phyloP scores from a whole-genome alignment of 192 early-diverging fungal genomes.

The Lobosporangium transversale region DNA sequence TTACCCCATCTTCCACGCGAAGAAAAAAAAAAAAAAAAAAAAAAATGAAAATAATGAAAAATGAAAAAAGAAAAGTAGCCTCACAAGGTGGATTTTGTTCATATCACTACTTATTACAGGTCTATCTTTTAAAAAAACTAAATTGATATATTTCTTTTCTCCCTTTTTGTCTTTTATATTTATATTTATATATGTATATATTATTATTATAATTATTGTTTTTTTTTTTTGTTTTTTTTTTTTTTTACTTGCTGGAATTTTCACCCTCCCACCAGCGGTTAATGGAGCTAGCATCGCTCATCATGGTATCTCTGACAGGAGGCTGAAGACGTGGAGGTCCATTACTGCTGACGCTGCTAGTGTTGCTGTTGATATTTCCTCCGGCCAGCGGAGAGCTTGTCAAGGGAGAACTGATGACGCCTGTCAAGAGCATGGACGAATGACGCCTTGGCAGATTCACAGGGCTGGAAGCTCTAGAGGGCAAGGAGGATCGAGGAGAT shows the following conservation, averaged over 20 bases:
- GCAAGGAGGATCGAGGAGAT: constrained; percentile 16
- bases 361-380: constrained; percentile 13
- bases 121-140: not conserved
- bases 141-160: no score
- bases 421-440: constrained; percentile 41
- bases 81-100: no score
- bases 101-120: not conserved
- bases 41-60: not conserved
- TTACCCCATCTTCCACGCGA: no score
- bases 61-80: no score
- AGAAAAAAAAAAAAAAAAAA: not conserved
- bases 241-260: constrained; percentile 8
- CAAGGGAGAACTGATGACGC: constrained; percentile 6
- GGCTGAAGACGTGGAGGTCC: constrained; percentile 16
- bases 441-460: constrained; percentile 40
- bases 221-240: no score
- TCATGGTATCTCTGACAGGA: constrained; percentile 44
- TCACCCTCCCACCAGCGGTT: constrained; percentile 54
- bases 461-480: constrained; percentile 33
- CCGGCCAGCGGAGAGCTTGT: constrained; percentile 49
- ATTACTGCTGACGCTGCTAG: not conserved
- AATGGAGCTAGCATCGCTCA: constrained; percentile 53
- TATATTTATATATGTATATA: no score
- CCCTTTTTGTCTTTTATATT: no score
- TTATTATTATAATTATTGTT: no score